phyloP scores from a whole-genome alignment of 495 filamentous ascomycete species.

The Chaetomium fimeti region DNA sequence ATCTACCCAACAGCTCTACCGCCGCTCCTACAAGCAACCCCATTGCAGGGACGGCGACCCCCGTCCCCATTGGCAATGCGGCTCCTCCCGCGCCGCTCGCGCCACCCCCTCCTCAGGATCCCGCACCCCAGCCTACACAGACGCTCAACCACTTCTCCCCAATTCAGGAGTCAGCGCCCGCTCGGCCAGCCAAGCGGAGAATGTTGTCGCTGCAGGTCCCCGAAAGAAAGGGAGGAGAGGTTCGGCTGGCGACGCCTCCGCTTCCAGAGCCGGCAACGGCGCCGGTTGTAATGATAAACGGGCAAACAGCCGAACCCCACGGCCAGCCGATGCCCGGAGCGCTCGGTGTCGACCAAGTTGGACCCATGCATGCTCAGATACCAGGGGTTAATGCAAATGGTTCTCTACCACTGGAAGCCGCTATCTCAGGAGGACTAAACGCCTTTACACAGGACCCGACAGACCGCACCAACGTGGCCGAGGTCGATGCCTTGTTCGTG shows the following conservation, averaged over 20 bases:
- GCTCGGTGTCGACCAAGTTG: neutral
- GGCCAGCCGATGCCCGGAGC: slow-evolving; percentile 12
- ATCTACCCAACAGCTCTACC: slow-evolving; percentile 19
- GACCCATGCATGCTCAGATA: neutral
- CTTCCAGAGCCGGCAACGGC: slow-evolving; percentile 16
- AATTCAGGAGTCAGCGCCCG: slow-evolving; percentile 28
- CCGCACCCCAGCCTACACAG: slow-evolving; percentile 29
- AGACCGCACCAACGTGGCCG: slow-evolving; percentile 50
- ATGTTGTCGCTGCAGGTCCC: slow-evolving; percentile 81
- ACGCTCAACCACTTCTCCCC: slow-evolving; percentile 31
- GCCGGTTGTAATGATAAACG: slow-evolving; percentile 63
- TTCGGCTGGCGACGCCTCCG: slow-evolving; percentile 76
- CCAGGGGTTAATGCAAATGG: neutral
- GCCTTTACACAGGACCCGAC: slow-evolving; percentile 33
- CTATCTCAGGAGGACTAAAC: neutral
- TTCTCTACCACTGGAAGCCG: neutral
- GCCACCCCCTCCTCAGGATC: slow-evolving; percentile 17
- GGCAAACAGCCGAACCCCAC: slow-evolving; percentile 38
- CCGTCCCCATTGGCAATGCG: neutral
- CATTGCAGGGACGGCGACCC: neutral
- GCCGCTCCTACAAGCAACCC: slow-evolving; percentile 28
- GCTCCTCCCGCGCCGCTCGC: slow-evolving; percentile 22
- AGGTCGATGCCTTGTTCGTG: slow-evolving; percentile 48
- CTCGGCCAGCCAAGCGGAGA: slow-evolving; percentile 46
- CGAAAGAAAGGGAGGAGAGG: slow-evolving; percentile 66